Conservation (phyloP, 768 basidiomycete species). For the Pleurotus salmoneostramineus region DNA sequence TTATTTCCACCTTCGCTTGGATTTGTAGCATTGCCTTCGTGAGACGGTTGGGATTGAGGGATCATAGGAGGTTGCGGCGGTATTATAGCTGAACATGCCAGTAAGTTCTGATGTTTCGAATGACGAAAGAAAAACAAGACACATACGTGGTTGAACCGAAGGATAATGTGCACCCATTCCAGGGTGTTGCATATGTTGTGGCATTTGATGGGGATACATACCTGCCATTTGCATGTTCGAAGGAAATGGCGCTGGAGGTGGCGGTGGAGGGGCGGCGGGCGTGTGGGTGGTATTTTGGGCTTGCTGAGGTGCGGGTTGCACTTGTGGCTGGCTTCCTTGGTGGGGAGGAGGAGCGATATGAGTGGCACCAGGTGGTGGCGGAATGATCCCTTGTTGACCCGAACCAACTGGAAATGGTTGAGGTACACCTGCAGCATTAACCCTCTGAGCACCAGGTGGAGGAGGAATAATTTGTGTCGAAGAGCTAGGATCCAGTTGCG, state of each 20-base stretch:
- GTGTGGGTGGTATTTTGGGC: slow-evolving; percentile 11
- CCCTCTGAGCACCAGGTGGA: slow-evolving; percentile 12
- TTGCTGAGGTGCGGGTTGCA: slow-evolving; percentile 14
- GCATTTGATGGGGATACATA: slow-evolving; percentile 9
- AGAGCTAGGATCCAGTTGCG: neutral
- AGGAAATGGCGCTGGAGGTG: slow-evolving; percentile 28
- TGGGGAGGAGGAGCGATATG: slow-evolving; percentile 4
- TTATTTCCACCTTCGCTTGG: neutral
- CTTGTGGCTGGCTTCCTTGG: slow-evolving; percentile 9
- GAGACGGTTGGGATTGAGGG: neutral
- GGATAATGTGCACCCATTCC: slow-evolving; percentile 28
- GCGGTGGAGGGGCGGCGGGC: slow-evolving; percentile 26
- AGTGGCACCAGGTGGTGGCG: slow-evolving; percentile 8
- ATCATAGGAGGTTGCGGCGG: slow-evolving; percentile 12
- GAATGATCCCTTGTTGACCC: neutral
- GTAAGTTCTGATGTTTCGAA: no score
- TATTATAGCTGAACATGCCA: neutral
- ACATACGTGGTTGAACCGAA: neutral
- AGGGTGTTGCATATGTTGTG: slow-evolving; percentile 15
- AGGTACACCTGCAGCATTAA: slow-evolving; percentile 23
- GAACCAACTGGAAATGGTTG: slow-evolving; percentile 4
- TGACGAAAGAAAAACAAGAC: neutral
- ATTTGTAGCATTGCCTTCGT: neutral
- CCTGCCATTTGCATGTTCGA: slow-evolving; percentile 17
- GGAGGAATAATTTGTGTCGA: slow-evolving; percentile 3